Conservation (phyloP, 2,329 filamentous ascomycete species). For the Colletotrichum sp. region DNA sequence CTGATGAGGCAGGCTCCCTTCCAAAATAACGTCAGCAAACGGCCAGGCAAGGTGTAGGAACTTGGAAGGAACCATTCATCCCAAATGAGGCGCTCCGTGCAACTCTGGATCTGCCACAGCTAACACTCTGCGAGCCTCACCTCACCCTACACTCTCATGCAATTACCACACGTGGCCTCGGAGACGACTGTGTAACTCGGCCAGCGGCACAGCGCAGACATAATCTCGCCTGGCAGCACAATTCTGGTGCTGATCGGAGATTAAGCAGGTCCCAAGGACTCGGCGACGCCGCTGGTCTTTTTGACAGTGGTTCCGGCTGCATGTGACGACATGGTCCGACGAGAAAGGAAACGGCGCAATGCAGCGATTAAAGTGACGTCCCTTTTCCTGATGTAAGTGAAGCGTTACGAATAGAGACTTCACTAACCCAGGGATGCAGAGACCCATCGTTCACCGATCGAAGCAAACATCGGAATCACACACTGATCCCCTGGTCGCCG, state of each 20-base stretch:
- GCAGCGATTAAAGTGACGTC: not conserved
- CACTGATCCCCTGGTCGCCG: not conserved
- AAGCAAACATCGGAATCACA: not conserved
- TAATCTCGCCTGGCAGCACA: not conserved
- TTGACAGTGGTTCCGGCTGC: not conserved
- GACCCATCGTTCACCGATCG: not conserved
- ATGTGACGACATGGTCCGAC: slow-evolving; percentile 3
- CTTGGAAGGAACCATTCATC: not conserved
- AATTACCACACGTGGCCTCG: not conserved
- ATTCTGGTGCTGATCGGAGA: slow-evolving; percentile 7
- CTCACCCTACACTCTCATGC: not conserved
- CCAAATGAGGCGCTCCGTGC: not conserved
- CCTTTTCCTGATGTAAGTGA: not conserved
- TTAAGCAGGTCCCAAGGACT: not conserved
- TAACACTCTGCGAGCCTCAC: not conserved
- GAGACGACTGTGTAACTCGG: not conserved
- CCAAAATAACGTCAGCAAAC: not conserved
- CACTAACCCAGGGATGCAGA: not conserved
- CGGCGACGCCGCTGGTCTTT: not conserved
- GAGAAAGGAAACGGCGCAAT: not conserved
- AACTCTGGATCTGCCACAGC: not conserved
- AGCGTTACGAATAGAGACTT: not conserved
- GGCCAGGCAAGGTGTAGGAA: not conserved
- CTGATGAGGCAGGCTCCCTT: not conserved
- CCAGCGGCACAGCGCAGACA: not conserved